Evolutionary conservation across 2,329 filamentous ascomycete genomes (phyloP), one percentile per base, ranked within the genome.

Genomic region (Sporothrix brasiliensis): DNA sequence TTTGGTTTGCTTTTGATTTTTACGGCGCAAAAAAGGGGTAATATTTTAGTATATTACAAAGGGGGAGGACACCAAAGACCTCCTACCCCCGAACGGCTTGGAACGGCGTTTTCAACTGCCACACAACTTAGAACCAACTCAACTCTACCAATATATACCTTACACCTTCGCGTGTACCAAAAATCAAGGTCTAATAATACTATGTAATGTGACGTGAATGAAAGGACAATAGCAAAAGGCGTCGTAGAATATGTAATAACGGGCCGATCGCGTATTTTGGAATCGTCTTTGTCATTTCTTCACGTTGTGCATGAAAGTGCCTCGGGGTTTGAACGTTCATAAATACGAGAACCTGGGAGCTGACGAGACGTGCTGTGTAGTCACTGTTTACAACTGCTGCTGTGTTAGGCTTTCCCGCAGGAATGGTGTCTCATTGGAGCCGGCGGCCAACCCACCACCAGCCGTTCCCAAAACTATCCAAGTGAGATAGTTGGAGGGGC

Each of bases 71-170:
- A 16, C 24, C 21, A 58, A 60, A 53, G 21, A 49, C 13, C 5
- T 47, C 41, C 39, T 63, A 60, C 66, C 60, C 52, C 60, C 68
- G 39, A 52, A 6, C n/a, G 53, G 50, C 66, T 10, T 58, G 52
- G 66, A 67, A 63, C 68, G 60, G 68, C 53, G 52, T 70, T 67
- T 54, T 21, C 52, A 47, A 34, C 24, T 47, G 60, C 52, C 44
- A 39, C 34, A 30, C 39, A 39, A 34, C 47, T 39, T 67, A 67
- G 63, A 70, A 49, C 52, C 53, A 67, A 58, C 63, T 53, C 69
- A 70, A 67, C 69, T 70, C 69, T 67, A 70, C 54, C 63, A 70
- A 70, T 66, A 44, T 61, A 70, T 53, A 61, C 69, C 58, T 53
- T 61, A 61, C 63, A 60, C 39, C 54, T 49, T 56, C 21, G 60